Evolutionary conservation across 1,139 yeast genomes (phyloP).

Genomic region (Yamadazyma diospyri): DNA sequence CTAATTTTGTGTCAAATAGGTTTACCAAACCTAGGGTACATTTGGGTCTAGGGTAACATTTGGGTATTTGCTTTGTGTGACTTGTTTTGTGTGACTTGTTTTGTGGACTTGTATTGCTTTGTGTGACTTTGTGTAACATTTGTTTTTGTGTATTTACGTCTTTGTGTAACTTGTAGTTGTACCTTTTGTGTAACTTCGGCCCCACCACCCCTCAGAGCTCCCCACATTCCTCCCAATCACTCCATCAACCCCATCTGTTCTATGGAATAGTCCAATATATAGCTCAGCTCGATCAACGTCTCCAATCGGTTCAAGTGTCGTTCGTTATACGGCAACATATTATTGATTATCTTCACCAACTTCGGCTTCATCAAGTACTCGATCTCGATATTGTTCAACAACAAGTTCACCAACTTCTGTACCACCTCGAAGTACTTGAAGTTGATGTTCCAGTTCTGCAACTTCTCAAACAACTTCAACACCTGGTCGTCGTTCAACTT

Average conservation of each 20-base stretch:
- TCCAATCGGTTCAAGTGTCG: conserved; percentile 79
- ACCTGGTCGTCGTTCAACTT: conserved; percentile 60
- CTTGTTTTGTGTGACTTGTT: too few relatives aligned
- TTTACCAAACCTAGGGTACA: too few relatives aligned
- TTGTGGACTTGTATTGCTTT: too few relatives aligned
- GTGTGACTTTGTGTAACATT: too few relatives aligned
- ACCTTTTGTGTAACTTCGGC: too few relatives aligned
- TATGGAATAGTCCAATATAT: conserved; percentile 77
- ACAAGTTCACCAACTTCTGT: conserved; percentile 67
- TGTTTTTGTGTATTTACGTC: not conserved
- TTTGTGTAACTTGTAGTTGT: too few relatives aligned
- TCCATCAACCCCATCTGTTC: conserved; percentile 56
- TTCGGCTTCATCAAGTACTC: conserved; percentile 60
- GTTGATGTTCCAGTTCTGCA: conserved; percentile 94
- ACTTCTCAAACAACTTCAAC: conserved; percentile 58
- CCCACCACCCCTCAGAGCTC: too few relatives aligned
- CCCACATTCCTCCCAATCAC: not conserved
- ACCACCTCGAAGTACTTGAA: conserved; percentile 76
- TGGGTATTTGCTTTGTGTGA: too few relatives aligned
- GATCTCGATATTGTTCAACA: conserved; percentile 53
- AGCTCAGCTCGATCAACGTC: conserved; percentile 80
- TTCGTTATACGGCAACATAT: conserved; percentile 79
- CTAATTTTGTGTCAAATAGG: too few relatives aligned
- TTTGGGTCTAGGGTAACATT: too few relatives aligned
- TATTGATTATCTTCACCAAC: conserved; percentile 63